Conservation (phyloP, 2,329 filamentous ascomycete species). For the Exophiala sideris region DNA sequence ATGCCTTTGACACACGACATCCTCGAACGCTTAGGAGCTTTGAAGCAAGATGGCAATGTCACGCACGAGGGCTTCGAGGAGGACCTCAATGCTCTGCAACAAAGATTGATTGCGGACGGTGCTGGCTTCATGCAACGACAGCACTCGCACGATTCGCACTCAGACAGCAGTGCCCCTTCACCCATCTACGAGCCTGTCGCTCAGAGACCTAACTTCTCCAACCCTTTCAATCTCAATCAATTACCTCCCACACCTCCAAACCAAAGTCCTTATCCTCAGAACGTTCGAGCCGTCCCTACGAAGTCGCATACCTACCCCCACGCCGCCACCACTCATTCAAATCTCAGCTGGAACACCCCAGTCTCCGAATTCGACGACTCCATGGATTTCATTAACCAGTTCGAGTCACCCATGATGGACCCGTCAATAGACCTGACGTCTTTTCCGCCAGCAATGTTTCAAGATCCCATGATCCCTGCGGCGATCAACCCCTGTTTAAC, state of each 20-base stretch:
- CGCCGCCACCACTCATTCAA: conserved; percentile 15
- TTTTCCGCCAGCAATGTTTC: conserved; percentile 18
- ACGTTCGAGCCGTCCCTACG: conserved; percentile 13
- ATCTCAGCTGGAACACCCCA: conserved; percentile 25
- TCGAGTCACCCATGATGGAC: conserved; percentile 25
- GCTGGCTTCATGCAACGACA: conserved; percentile 51
- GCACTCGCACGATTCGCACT: conserved; percentile 56
- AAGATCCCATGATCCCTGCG: conserved; percentile 20
- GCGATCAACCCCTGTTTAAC: conserved; percentile 28
- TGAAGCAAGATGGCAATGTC: conserved; percentile 51
- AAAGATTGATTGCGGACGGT: conserved; percentile 53
- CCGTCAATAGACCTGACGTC: conserved; percentile 16
- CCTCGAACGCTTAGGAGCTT: conserved; percentile 55
- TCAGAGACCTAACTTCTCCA: conserved; percentile 20
- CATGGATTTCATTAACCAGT: conserved; percentile 29
- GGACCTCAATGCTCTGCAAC: conserved; percentile 54
- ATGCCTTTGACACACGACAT: conserved; percentile 63
- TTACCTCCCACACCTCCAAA: conserved; percentile 41
- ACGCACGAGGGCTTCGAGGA: conserved; percentile 57
- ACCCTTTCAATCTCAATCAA: conserved; percentile 26
- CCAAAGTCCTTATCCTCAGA: conserved; percentile 36
- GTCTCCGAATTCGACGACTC: conserved; percentile 24
- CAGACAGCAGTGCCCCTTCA: conserved; percentile 51
- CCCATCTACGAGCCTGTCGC: conserved; percentile 31
- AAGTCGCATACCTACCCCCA: conserved; percentile 23